Base-by-base conservation (phyloP, 257 asterid species). In the Primulina huaijiensis region DNA sequence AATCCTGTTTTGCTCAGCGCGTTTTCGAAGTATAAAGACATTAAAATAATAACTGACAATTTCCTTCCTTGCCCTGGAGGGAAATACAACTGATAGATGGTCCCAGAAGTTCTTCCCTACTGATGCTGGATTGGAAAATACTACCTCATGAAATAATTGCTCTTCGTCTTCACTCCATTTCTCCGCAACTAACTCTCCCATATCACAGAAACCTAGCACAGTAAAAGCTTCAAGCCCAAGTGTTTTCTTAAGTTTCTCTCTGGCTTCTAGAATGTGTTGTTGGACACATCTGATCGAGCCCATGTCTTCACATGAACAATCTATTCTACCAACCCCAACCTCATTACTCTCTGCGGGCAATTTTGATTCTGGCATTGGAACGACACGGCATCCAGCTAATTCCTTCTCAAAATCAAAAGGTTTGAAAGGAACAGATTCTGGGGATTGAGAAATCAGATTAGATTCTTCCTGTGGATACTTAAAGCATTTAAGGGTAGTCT, bases 21-120 rank as follows among this genome's bases (percentile, higher is more conserved):
- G 81, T 68, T 82, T 83, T 52, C 79, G 82, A 16, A 90, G 89
- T 82, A 90, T 82, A 62, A 87, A 90, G 67, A 85, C 97, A 38
- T 90, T 90, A 76, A 88, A 90, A 74, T 92, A 92, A 76, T 90
- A 92, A 72, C 96, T 86, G 59, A 90, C 87, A 11, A 93, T 76
- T 43, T 90, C 96, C 79, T 55, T 76, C 68, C 62, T 89, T 1
- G 86, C 76, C 57, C 88, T 84, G 8, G 75, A 64, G 23, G 99
- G 91, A 71, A 90, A 89, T 58, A 67, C 89, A 20, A 70, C 71
- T 1, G 82, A 59, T 7, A 93, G 93, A 58, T 79, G 76, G 80
- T 82, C 82, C 99, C 99, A 93, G 53, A 87, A 90, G 7, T 85
- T 81, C 75, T 74, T 85, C 52, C 92, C 87, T 23, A 57, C 69